Conservation (phyloP, 1,284 basidiomycete genomes). For the Microbotryum scabiosae region DNA sequence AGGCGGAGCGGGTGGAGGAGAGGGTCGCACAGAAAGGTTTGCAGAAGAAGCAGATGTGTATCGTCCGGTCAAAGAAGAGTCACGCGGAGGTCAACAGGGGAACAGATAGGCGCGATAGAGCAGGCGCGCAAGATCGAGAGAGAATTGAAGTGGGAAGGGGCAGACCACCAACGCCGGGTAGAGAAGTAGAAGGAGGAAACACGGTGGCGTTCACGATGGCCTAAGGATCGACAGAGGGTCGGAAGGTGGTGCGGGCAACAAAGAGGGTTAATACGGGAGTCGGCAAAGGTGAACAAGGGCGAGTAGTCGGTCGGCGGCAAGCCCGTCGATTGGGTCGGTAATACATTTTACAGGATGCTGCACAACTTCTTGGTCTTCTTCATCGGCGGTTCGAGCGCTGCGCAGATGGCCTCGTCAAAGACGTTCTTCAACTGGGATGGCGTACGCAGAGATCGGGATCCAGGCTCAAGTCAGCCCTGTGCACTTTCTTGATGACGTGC, state of each 20-base stretch:
- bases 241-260: background rate
- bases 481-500: background rate
- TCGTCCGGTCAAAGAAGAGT: no score
- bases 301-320: background rate
- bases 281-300: background rate
- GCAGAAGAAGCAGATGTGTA: no score
- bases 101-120: no score
- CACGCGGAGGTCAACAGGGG: no score
- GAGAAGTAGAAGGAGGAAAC: background rate
- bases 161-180: background rate
- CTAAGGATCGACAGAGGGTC: background rate
- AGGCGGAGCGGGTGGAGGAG: no score
- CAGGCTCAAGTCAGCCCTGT: background rate
- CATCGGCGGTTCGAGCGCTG: slow-evolving; percentile 92
- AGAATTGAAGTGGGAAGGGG: background rate
- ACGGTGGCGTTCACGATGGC: no score
- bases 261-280: background rate
- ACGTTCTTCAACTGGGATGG: slow-evolving; percentile 75
- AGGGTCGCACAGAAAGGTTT: no score
- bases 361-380: slow-evolving; percentile 74
- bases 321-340: background rate
- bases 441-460: background rate
- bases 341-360: slow-evolving; percentile 34
- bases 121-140: background rate
- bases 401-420: slow-evolving; percentile 99